A percentile compares a stretch with the other conserved stretches of the same genome.
Conservation (phyloP, 129 eudicot species). For the Chrysanthemum lavandulifolium region DNA sequence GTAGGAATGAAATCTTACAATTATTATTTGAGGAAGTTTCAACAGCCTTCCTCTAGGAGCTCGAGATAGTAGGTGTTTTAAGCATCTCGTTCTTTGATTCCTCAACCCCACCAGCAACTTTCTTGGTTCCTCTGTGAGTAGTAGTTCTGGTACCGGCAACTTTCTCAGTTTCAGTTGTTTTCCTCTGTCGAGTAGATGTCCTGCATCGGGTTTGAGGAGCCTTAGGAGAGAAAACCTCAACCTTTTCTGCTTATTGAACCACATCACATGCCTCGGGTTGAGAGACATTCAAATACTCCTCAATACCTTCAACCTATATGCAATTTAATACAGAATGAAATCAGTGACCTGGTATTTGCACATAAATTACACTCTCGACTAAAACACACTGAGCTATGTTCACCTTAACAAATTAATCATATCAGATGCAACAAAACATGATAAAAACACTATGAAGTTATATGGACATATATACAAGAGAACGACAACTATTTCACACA, state of each 20-base stretch:
- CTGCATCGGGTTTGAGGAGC: slow-evolving; percentile 41
- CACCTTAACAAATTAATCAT: too few relatives aligned
- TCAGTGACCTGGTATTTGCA: not conserved
- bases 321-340: not conserved
- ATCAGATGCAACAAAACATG: too few relatives aligned
- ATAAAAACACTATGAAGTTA: too few relatives aligned
- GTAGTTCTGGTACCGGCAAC: slow-evolving; percentile 31
- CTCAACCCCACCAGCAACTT: slow-evolving; percentile 22
- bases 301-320: slow-evolving; percentile 67
- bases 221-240: slow-evolving; percentile 24
- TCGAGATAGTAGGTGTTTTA: slow-evolving; percentile 32
- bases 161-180: slow-evolving; percentile 22
- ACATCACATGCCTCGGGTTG: slow-evolving; percentile 29
- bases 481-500: too few relatives aligned
- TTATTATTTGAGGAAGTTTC: slow-evolving; percentile 9
- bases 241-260: slow-evolving; percentile 27
- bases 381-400: too few relatives aligned
- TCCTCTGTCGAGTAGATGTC: slow-evolving; percentile 36
- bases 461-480: too few relatives aligned
- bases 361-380: too few relatives aligned
- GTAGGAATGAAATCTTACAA: too few relatives aligned
- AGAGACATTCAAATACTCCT: slow-evolving; percentile 38
- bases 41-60: slow-evolving; percentile 36
- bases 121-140: slow-evolving; percentile 40
- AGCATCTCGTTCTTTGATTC: slow-evolving; percentile 22